Conservation (phyloP, 2,329 filamentous ascomycete species). For the Talaromyces marneffei region DNA sequence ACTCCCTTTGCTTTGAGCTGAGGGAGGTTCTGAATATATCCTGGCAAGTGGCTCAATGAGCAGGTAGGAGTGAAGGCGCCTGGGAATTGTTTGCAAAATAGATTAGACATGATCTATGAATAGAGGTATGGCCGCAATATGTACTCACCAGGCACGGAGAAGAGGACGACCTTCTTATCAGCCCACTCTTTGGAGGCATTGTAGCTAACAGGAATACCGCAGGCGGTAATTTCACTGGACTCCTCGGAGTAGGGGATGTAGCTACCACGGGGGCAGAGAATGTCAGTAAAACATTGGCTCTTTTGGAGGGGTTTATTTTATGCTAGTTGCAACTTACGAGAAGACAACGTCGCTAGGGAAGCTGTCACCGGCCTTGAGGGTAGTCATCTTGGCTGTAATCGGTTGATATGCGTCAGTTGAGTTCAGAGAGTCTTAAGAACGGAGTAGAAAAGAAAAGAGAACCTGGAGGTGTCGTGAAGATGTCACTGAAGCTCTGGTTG, state of each 20-base stretch:
- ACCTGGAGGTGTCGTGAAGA: not conserved
- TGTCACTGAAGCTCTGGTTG: not conserved
- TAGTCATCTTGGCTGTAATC: conserved; percentile 47
- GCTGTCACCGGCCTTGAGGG: conserved; percentile 71
- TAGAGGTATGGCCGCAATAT: not conserved
- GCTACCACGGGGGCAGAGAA: conserved; percentile 33
- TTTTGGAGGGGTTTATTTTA: not conserved
- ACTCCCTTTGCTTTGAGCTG: conserved; percentile 74
- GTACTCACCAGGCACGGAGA: conserved; percentile 57
- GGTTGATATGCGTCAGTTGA: not conserved
- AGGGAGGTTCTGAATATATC: conserved; percentile 66
- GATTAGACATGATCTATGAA: not conserved
- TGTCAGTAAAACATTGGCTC: not conserved
- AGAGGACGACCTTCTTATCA: conserved; percentile 66
- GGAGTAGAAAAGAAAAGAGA: not conserved
- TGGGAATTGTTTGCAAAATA: conserved; percentile 13
- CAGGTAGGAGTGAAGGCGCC: conserved; percentile 84
- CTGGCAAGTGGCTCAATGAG: conserved; percentile 72
- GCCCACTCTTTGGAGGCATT: conserved; percentile 72
- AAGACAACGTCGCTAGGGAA: conserved; percentile 80
- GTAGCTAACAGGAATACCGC: conserved; percentile 71
- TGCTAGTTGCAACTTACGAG: conserved; percentile 47
- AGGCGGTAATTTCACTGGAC: conserved; percentile 62
- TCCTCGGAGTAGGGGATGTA: conserved; percentile 75
- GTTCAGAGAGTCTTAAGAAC: not conserved